Evolutionary conservation across 2,329 filamentous ascomycete species (phyloP).

Genomic region (Trichoderma aggressivum): DNA sequence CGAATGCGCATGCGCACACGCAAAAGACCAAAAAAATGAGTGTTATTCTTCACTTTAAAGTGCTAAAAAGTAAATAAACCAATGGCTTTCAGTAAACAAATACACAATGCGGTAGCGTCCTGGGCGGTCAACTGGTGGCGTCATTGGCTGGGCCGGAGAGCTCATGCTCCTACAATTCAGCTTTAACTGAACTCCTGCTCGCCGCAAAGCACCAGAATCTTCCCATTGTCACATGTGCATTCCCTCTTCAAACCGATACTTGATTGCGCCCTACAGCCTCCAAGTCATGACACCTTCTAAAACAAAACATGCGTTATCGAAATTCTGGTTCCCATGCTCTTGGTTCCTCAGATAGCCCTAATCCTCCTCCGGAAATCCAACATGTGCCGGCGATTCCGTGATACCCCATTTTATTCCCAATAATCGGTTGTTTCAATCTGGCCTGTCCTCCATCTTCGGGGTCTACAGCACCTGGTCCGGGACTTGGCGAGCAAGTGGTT

Average conservation of each 20-base stretch:
- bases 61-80: not conserved
- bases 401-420: slow-evolving; percentile 8
- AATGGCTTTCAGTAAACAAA: not conserved
- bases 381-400: slow-evolving; percentile 6
- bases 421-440: slow-evolving; percentile 13
- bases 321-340: slow-evolving; percentile 3
- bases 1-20: not conserved
- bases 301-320: slow-evolving; percentile 12
- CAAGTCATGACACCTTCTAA: slow-evolving; percentile 10
- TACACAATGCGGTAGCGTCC: not conserved
- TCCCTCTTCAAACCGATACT: not conserved
- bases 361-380: not conserved
- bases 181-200: not conserved
- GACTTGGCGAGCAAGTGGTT: slow-evolving; percentile 18
- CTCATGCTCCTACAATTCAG: not conserved
- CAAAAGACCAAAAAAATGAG: not conserved
- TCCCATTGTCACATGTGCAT: not conserved
- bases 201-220: not conserved
- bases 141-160: not conserved
- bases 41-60: not conserved
- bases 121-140: not conserved
- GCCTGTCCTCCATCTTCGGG: slow-evolving; percentile 19
- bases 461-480: slow-evolving; percentile 25
- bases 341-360: not conserved
- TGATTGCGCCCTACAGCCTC: slow-evolving; percentile 16